Conservation (phyloP, 352 stramenopile species). For the Pythium folliculosum region DNA sequence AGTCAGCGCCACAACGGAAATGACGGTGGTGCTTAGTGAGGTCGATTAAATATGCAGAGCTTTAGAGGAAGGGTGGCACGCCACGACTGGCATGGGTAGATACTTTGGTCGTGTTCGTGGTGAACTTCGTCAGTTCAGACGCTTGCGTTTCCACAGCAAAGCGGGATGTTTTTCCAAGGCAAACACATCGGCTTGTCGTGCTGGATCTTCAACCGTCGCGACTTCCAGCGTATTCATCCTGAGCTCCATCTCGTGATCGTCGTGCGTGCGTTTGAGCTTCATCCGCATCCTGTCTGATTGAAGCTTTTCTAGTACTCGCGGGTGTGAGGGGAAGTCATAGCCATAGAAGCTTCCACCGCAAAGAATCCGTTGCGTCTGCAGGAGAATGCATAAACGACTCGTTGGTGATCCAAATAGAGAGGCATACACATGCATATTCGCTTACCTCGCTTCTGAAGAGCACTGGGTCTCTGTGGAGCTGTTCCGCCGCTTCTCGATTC, state of each 20-base stretch:
- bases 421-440: not conserved
- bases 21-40: not conserved
- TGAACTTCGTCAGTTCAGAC: constrained; percentile 40
- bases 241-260: constrained; percentile 28
- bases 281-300: constrained; percentile 43
- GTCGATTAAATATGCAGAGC: constrained; percentile 33
- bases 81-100: not conserved
- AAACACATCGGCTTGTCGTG: constrained; percentile 18
- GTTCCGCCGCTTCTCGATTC: constrained; percentile 54
- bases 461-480: constrained; percentile 47
- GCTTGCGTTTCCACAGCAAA: constrained; percentile 64
- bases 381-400: not conserved
- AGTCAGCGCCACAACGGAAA: not conserved
- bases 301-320: constrained; percentile 57
- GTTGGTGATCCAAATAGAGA: not conserved
- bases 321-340: constrained; percentile 61
- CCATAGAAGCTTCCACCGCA: constrained; percentile 62
- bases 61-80: not conserved
- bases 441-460: constrained; percentile 51
- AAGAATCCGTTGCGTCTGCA: constrained; percentile 58
- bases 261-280: constrained; percentile 53
- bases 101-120: not conserved
- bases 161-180: constrained; percentile 44
- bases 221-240: constrained; percentile 5
- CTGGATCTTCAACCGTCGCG: constrained; percentile 21